Evolutionary conservation across 352 stramenopile genomes (phyloP), one percentile per base, ranked within the genome.

Genomic region (Phytophthora pini): DNA sequence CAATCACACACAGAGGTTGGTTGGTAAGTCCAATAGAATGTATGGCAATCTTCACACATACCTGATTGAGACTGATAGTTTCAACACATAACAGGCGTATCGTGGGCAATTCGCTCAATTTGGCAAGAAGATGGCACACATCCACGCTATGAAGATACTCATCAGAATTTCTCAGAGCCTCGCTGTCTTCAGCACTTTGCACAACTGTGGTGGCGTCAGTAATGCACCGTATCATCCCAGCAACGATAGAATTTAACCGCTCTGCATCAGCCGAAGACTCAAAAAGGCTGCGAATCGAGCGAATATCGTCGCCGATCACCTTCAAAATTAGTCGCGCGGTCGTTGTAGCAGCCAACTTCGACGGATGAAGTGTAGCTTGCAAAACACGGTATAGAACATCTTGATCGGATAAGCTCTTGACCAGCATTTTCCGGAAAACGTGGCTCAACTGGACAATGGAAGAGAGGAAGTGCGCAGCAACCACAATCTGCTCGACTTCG

Each of bases 11-110:
- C 11, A 51, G 17, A 10, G 0, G 24, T 54, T 47, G 6, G 29
- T 32, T 32, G 29, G 5, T 4, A 26, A 26, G 7, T 32, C 29
- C 5, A 10, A 4, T 8, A 36, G 15, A 56, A 55, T 31, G 13
- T 8, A 22, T 11, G 8, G 11, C 11, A 15, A 36, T 27, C 9
- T 52, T 56, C 7, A 2, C 43, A 45, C 61, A 13, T 56, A 92
- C 87, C 81, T 94, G 87, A 40, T 90, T 93, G 5, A 93, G 61
- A 54, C 82, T 90, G 55, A 93, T 80, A 1, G 52, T 77, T 52
- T 82, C 62, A 17, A 84, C 77, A 47, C 87, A 93, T 0, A 86
- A 47, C 0, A 71, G 61, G 4, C 82, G 76, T 52, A 93, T 65
- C 6, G 58, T 39, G 8, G 77, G 62, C 17, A 90, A 82, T 36